A percentile compares a stretch with the other conserved stretches of the same genome.
These are phyloP conservation scores for Mucor velutinosus DNA, from an alignment of 371 early-diverging fungal genomes.

Conservation along the genomic window DNA sequence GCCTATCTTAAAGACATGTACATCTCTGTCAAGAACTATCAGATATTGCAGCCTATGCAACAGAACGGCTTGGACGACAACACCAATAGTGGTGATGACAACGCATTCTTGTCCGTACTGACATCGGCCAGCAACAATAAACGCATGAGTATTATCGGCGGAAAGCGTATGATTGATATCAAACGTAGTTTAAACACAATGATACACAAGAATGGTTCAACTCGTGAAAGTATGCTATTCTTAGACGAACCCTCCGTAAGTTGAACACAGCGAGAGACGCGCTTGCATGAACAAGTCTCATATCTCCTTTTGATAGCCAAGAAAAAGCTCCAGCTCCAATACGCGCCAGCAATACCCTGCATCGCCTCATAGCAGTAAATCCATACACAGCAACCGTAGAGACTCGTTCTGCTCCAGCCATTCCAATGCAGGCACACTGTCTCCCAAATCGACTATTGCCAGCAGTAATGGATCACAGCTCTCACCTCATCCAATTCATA, in stretches of 20 bases:
- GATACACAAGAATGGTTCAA: slow-evolving; percentile 20
- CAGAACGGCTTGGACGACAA: background rate
- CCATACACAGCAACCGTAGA: slow-evolving; percentile 1
- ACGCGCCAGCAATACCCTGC: background rate
- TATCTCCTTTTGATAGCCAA: slow-evolving; percentile 14
- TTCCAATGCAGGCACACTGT: slow-evolving; percentile 10
- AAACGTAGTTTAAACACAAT: slow-evolving; percentile 37
- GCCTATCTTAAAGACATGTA: slow-evolving; percentile 67
- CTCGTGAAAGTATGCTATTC: slow-evolving; percentile 35
- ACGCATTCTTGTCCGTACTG: background rate
- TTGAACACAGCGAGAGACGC: background rate
- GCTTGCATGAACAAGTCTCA: background rate
- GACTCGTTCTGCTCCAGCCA: slow-evolving; percentile 19
- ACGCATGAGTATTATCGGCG: slow-evolving; percentile 21
- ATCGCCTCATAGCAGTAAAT: background rate
- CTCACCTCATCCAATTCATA: slow-evolving; percentile 22
- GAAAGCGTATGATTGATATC: slow-evolving; percentile 29
- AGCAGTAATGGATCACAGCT: slow-evolving; percentile 11
- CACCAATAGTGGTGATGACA: too few species aligned
- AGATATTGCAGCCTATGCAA: slow-evolving; percentile 69
- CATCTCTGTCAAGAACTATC: slow-evolving; percentile 70
- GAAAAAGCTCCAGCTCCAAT: slow-evolving; percentile 31
- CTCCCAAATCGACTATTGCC: slow-evolving; percentile 10
- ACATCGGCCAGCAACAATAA: background rate
- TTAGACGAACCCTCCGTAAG: slow-evolving; percentile 35